Base-by-base conservation (phyloP, 495 filamentous ascomycete species). In the Tuber melanosporum region DNA sequence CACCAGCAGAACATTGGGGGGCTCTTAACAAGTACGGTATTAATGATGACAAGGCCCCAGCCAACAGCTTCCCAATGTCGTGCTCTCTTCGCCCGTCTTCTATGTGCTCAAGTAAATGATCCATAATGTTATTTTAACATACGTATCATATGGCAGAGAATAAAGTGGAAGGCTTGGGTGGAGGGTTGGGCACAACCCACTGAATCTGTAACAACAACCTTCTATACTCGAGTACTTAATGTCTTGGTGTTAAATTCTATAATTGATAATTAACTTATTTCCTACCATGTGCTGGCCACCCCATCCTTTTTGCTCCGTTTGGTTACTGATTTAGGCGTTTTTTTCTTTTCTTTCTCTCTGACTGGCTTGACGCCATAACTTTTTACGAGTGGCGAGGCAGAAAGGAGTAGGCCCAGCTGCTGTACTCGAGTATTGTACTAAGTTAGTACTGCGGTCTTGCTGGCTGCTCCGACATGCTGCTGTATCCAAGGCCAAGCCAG, bases 381-480 rank as follows among this genome's bases (percentile, higher is more conserved):
- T 12, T 12, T 66, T 36, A 66, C 26, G 26, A 36, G n/a, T 36
- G n/a, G n/a, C 0, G 52, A 62, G n/a, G n/a, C 14, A 32, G 14
- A 26, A 17, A 32, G 17, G 57, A 17, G 26, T 66, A 17, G 26
- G n/a, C 9, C 57, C 26, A 36, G 57, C 14, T 17, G 15, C 32
- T 26, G 14, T 36, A 66, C 57, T 32, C 32, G 32, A 32, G 32
- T 32, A 32, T 32, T 32, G 32, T 32, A 32, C 32, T 0, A n/a
- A n/a, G n/a, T n/a, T n/a, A 32, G 32, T 32, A 32, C 73, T 79
- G 71, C 74, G 72, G 45, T 45, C 70, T n/a, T 71, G 70, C 44
- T 39, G 69, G 70, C 44, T 39, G 69, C 57, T 73, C 71, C 71
- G 66, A 74, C 74, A 74, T 76, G 69, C 47, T 47, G 41, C 75